phyloP scores from a whole-genome alignment of 2,329 filamentous ascomycete species.

The Penicillium vulpinum region DNA sequence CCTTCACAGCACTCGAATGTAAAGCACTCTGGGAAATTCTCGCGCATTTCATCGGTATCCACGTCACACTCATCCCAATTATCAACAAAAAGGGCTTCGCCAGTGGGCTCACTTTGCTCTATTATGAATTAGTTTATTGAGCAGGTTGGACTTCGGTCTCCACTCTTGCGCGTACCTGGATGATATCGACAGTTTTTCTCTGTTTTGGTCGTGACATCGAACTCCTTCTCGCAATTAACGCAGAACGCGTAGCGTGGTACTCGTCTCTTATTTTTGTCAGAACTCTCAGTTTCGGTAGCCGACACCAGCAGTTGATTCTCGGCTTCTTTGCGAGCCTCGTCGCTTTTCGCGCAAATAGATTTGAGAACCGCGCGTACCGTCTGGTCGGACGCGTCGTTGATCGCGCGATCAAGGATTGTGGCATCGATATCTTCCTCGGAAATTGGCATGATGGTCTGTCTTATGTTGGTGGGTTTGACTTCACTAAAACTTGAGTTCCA shows the following conservation, averaged over 20 bases:
- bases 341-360: neutral
- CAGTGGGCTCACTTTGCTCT: neutral
- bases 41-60: neutral
- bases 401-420: neutral
- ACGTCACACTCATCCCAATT: neutral
- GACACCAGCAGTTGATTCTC: neutral
- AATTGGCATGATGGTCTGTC: neutral
- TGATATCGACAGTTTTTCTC: neutral
- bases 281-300: neutral
- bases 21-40: neutral
- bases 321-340: neutral
- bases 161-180: neutral
- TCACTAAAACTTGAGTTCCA: neutral
- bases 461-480: neutral
- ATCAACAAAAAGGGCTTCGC: neutral
- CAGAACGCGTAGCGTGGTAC: neutral
- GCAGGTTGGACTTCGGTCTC: neutral
- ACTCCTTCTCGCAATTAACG: neutral
- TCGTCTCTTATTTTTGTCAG: neutral
- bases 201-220: neutral
- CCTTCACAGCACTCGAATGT: neutral
- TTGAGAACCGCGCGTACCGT: neutral
- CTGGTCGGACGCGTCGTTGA: neutral
- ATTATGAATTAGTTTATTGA: neutral
- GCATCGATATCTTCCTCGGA: neutral